Evolutionary conservation across 1,139 yeast genomes (phyloP).

Genomic region (Arxiozyma slooffiae): DNA sequence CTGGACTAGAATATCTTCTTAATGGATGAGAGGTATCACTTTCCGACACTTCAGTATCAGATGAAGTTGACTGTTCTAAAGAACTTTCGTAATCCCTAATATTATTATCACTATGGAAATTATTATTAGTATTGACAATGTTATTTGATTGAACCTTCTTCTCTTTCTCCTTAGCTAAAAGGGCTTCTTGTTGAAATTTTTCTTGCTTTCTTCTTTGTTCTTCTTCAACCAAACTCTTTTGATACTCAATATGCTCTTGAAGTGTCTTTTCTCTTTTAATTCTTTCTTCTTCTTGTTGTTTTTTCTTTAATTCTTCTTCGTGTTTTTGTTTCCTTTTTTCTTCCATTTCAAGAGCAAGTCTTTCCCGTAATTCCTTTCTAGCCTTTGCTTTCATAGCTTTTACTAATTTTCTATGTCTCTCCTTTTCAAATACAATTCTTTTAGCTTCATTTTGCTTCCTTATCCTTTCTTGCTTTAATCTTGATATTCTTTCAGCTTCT

Average conservation of each 20-base stretch:
- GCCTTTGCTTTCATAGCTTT: slow-evolving; percentile 1
- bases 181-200: slow-evolving; percentile 6
- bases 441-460: slow-evolving; percentile 1
- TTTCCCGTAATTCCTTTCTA: neutral
- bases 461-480: neutral
- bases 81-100: neutral
- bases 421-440: neutral
- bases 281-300: slow-evolving; percentile 1
- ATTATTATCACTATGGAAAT: neutral
- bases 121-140: neutral
- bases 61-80: neutral
- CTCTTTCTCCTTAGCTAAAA: neutral
- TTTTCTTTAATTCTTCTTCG: neutral
- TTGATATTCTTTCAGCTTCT: slow-evolving; percentile 1
- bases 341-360: slow-evolving; percentile 2
- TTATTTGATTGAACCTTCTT: neutral
- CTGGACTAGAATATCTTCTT: slow-evolving; percentile 12
- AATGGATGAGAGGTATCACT: slow-evolving; percentile 2
- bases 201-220: slow-evolving; percentile 3
- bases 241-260: slow-evolving; percentile 5
- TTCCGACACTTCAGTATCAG: neutral
- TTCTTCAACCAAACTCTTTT: slow-evolving; percentile 5
- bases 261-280: slow-evolving; percentile 2
- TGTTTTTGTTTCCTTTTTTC: slow-evolving; percentile 1
- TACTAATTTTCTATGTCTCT: neutral